Percentiles rank a stretch among this genome's conserved stretches.
Conservation (phyloP, 129 eudicot species). For the Artemisia argyi region DNA sequence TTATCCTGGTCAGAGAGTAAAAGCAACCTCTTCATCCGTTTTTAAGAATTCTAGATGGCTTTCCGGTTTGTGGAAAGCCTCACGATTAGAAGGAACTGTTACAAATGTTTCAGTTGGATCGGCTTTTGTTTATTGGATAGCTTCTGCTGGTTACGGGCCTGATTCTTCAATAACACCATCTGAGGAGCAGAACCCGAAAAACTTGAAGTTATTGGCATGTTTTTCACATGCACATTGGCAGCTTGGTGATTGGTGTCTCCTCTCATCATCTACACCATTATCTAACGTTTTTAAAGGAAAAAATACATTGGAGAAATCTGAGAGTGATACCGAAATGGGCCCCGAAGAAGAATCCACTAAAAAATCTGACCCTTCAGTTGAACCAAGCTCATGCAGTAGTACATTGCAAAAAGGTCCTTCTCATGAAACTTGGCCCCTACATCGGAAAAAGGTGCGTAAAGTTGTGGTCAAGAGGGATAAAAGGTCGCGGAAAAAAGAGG, state of each 20-base stretch:
- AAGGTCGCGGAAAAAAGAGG: slow-evolving; percentile 71
- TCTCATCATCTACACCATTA: slow-evolving; percentile 44
- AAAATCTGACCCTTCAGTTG: slow-evolving; percentile 37
- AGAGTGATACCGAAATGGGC: slow-evolving; percentile 58
- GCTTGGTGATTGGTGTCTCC: slow-evolving; percentile 97
- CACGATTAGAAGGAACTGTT: slow-evolving; percentile 84
- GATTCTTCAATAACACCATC: slow-evolving; percentile 83
- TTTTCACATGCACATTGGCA: slow-evolving; percentile 94
- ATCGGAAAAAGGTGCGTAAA: slow-evolving; percentile 84
- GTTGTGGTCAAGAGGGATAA: slow-evolving; percentile 78
- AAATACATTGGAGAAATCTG: slow-evolving; percentile 40
- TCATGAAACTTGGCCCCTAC: slow-evolving; percentile 76
- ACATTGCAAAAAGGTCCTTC: slow-evolving; percentile 56
- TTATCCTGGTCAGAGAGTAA: slow-evolving; percentile 97
- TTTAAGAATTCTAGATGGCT: slow-evolving; percentile 93
- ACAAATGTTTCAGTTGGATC: slow-evolving; percentile 81
- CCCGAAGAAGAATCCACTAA: slow-evolving; percentile 44
- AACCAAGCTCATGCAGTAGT: slow-evolving; percentile 43
- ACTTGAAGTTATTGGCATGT: slow-evolving; percentile 76
- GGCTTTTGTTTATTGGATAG: slow-evolving; percentile 91
- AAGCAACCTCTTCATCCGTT: slow-evolving; percentile 85
- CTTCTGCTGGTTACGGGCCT: slow-evolving; percentile 97
- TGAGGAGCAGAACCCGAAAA: slow-evolving; percentile 91
- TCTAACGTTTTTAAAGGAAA: slow-evolving; percentile 39
- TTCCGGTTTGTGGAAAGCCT: slow-evolving; percentile 92